Evolutionary conservation across 164 flowering plant genomes (phyloP).

Genomic region (Akebia trifoliata): DNA sequence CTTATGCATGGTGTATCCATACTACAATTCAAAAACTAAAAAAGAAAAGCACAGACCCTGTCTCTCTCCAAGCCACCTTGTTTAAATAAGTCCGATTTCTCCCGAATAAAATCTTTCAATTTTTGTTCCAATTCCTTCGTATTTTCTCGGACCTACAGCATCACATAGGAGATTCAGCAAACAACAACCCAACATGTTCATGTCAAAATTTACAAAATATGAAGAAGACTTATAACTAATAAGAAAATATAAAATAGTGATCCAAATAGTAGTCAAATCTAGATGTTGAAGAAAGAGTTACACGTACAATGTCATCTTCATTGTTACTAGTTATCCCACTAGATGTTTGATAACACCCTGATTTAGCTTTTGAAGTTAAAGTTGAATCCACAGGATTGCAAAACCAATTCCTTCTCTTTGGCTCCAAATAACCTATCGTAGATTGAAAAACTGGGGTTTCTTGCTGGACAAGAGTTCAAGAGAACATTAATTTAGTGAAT

Average conservation of each 20-base stretch:
- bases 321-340: too few species aligned
- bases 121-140: conserved; percentile 27
- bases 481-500: background rate
- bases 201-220: too few species aligned
- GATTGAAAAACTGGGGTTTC: background rate
- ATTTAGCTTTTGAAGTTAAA: too few species aligned
- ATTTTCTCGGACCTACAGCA: conserved; percentile 19
- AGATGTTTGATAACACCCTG: too few species aligned
- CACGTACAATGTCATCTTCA: too few species aligned
- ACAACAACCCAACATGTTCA: background rate
- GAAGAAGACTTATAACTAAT: too few species aligned
- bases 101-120: conserved; percentile 19
- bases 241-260: too few species aligned
- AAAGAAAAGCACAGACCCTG: conserved; percentile 13
- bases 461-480: conserved; percentile 2
- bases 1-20: too few species aligned
- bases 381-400: too few species aligned
- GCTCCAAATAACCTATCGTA: background rate
- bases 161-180: background rate
- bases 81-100: conserved; percentile 27
- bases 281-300: too few species aligned
- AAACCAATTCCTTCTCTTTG: background rate
- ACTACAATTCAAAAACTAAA: background rate
- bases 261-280: too few species aligned
- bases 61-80: conserved; percentile 19